Percentiles rank a stretch among this genome's conserved stretches.
phyloP scores from a whole-genome alignment of 805 yeast species.

The Ogataea naganishii region DNA sequence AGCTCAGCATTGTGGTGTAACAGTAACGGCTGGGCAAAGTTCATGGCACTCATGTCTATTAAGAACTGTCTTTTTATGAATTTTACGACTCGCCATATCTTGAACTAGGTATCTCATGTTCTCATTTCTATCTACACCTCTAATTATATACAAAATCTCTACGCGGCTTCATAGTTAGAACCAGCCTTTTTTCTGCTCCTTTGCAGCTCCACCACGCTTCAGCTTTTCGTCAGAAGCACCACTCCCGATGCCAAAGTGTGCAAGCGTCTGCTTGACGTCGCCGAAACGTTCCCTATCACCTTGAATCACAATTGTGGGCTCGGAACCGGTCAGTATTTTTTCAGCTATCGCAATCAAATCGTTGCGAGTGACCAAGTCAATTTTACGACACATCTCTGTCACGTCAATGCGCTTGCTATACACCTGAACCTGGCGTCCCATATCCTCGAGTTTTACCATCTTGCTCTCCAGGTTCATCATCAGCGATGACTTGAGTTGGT shows the following conservation, averaged over 20 bases:
- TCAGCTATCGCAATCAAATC: slow-evolving; percentile 72
- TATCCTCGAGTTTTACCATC: slow-evolving; percentile 88
- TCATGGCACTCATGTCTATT: too few species aligned
- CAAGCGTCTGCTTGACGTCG: slow-evolving; percentile 60
- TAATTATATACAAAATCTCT: too few species aligned
- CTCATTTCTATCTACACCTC: too few species aligned
- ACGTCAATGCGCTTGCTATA: slow-evolving; percentile 70
- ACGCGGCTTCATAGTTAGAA: too few species aligned
- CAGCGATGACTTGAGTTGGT: slow-evolving; percentile 79
- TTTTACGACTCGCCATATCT: too few species aligned
- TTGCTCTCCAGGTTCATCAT: slow-evolving; percentile 91
- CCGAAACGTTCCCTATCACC: slow-evolving; percentile 84
- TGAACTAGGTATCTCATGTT: too few species aligned
- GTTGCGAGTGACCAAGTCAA: slow-evolving; percentile 54
- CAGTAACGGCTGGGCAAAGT: too few species aligned
- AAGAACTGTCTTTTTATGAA: too few species aligned
- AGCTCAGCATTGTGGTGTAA: too few species aligned
- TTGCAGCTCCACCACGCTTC: too few species aligned
- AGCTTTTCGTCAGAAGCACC: too few species aligned
- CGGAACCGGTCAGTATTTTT: slow-evolving; percentile 62
- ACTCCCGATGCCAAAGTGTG: slow-evolving; percentile 65
- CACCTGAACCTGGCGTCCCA: slow-evolving; percentile 89
- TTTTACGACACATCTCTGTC: slow-evolving; percentile 71
- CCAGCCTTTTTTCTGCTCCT: too few species aligned
- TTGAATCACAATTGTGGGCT: slow-evolving; percentile 83